phyloP scores from a whole-genome alignment of 2,329 filamentous ascomycete genomes.

The Berkeleyomyces basicola region DNA sequence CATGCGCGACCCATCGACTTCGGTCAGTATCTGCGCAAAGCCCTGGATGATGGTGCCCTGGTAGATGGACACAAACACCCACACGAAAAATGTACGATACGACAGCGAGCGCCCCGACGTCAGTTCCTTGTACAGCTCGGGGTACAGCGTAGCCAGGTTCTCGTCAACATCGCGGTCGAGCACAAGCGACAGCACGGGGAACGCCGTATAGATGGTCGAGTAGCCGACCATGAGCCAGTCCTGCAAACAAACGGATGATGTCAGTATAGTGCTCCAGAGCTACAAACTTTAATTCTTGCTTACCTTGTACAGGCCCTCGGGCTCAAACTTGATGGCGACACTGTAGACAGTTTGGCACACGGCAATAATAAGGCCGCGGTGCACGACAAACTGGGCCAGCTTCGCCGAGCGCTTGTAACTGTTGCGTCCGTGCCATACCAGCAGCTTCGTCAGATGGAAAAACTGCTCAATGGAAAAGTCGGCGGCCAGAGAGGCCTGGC shows the following conservation, averaged over 20 bases:
- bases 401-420: slow-evolving; percentile 94
- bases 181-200: slow-evolving; percentile 81
- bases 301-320: slow-evolving; percentile 76
- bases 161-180: slow-evolving; percentile 93
- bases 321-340: slow-evolving; percentile 82
- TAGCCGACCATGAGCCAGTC: slow-evolving; percentile 97
- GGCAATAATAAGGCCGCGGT: slow-evolving; percentile 84
- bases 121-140: slow-evolving; percentile 95
- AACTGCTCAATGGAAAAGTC: slow-evolving; percentile 97
- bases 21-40: slow-evolving; percentile 74
- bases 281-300: slow-evolving; percentile 13
- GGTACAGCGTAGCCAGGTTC: slow-evolving; percentile 82
- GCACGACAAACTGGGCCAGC: slow-evolving; percentile 93
- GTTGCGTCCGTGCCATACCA: slow-evolving; percentile 98
- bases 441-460: slow-evolving; percentile 79
- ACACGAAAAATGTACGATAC: slow-evolving; percentile 90
- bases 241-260: slow-evolving; percentile 20
- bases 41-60: slow-evolving; percentile 93
- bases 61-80: slow-evolving; percentile 90
- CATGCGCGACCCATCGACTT: slow-evolving; percentile 58
- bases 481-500: slow-evolving; percentile 83
- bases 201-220: slow-evolving; percentile 87
- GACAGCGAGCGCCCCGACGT: slow-evolving; percentile 72
- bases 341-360: slow-evolving; percentile 97
- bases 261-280: slow-evolving; percentile 15